Conservation (phyloP, 192 early-diverging fungal species). For the Coemansia sp. region DNA sequence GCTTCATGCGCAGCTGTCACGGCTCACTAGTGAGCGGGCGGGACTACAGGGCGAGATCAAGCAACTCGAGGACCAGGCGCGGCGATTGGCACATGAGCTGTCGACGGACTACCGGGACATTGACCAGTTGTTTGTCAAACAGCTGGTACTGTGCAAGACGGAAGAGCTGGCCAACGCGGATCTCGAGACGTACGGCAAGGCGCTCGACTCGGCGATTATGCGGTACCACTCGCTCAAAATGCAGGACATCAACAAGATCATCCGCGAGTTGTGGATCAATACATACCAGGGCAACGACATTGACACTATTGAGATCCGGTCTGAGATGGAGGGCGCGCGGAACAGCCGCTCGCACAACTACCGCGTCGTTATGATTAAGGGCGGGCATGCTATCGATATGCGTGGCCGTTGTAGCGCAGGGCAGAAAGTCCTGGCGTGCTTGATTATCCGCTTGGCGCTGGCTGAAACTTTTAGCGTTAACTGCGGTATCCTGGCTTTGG, state of each 20-base stretch:
- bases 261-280: conserved; percentile 94
- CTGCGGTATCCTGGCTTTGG: conserved; percentile 92
- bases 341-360: conserved; percentile 86
- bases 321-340: conserved; percentile 74
- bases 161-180: conserved; percentile 79
- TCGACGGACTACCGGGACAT: conserved; percentile 75
- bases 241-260: conserved; percentile 96
- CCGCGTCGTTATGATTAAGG: conserved; percentile 92
- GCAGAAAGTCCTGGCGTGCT: conserved; percentile 94
- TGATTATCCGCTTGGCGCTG: conserved; percentile 93
- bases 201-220: conserved; percentile 86
- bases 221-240: conserved; percentile 92
- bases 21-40: conserved; percentile 46
- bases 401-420: conserved; percentile 95
- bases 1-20: conserved; percentile 41
- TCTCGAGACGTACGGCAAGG: conserved; percentile 82
- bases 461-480: conserved; percentile 93
- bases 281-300: conserved; percentile 97
- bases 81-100: conserved; percentile 63
- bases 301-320: conserved; percentile 93
- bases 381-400: conserved; percentile 85
- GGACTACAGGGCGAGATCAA: conserved; percentile 74
- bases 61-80: conserved; percentile 79
- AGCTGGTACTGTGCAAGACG: conserved; percentile 73
- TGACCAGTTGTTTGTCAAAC: conserved; percentile 65